phyloP scores from a whole-genome alignment of 2,329 filamentous ascomycete species.

The Exophiala spinifera region DNA sequence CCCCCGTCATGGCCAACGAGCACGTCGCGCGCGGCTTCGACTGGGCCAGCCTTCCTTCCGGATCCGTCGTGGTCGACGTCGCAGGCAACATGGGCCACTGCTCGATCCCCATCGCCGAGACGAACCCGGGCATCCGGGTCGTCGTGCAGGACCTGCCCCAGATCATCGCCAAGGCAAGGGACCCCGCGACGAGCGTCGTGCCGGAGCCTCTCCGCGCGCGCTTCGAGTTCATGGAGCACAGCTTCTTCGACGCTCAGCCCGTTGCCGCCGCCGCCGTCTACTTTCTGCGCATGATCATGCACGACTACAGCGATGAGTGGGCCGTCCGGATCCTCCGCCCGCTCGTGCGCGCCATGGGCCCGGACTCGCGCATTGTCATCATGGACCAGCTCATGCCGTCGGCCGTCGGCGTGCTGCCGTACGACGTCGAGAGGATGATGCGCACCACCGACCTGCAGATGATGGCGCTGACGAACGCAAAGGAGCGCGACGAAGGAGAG shows the following conservation, averaged over 20 bases:
- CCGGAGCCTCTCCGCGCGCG: constrained; percentile 8
- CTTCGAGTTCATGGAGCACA: constrained; percentile 28
- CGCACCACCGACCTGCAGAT: constrained; percentile 45
- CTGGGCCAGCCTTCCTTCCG: constrained; percentile 36
- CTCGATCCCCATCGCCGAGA: constrained; percentile 17
- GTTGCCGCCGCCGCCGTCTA: constrained; percentile 28
- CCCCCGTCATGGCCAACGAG: constrained; percentile 15
- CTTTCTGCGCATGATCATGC: constrained; percentile 29
- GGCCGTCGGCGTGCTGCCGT: constrained; percentile 8
- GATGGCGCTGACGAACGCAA: constrained; percentile 50
- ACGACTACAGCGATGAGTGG: constrained; percentile 30
- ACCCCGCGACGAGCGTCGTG: constrained; percentile 17
- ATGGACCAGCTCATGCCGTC: constrained; percentile 22
- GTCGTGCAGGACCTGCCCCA: constrained; percentile 27
- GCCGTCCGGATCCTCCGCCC: constrained; percentile 25
- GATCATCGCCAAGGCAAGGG: constrained; percentile 14
- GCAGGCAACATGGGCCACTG: constrained; percentile 26
- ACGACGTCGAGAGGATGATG: constrained; percentile 19
- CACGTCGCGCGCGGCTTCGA: constrained; percentile 16
- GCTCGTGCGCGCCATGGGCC: constrained; percentile 27
- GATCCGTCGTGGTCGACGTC: constrained; percentile 53
- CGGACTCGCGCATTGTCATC: constrained; percentile 19
- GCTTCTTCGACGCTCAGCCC: constrained; percentile 30
- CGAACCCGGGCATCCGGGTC: constrained; percentile 11
- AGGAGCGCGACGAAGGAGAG: constrained; percentile 39